These are phyloP conservation scores for Pseudophaeomoniella oleicola DNA, from an alignment of 2,329 filamentous ascomycete genomes.

Conservation along the genomic window DNA sequence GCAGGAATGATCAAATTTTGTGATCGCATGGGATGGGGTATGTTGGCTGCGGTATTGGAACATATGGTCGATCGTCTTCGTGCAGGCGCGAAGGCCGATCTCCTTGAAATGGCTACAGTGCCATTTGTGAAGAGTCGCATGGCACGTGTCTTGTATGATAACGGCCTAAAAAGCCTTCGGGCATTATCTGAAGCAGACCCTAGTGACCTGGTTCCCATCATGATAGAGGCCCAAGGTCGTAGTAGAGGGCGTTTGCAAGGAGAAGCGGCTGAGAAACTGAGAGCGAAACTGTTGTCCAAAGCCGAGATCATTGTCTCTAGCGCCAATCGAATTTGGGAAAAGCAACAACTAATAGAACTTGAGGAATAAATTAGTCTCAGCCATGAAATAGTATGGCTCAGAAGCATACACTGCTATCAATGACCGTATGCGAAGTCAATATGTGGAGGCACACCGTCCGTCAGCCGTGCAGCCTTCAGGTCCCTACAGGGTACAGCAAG, in stretches of 20 bases:
- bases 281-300: slow-evolving; percentile 50
- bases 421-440: no score
- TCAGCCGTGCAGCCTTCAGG: no score
- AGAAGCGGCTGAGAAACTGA: slow-evolving; percentile 44
- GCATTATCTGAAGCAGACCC: slow-evolving; percentile 55
- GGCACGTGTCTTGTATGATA: slow-evolving; percentile 61
- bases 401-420: no score
- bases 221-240: slow-evolving; percentile 42
- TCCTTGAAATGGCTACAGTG: slow-evolving; percentile 56
- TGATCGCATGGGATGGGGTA: slow-evolving; percentile 61
- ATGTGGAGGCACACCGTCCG: no score
- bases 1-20: slow-evolving; percentile 70
- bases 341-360: slow-evolving; percentile 19
- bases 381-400: no score
- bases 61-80: slow-evolving; percentile 62
- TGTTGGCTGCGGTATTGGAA: slow-evolving; percentile 56
- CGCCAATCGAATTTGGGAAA: slow-evolving; percentile 52
- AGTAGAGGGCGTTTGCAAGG: slow-evolving; percentile 35
- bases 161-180: slow-evolving; percentile 55
- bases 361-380: no score
- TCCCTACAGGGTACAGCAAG: no score
- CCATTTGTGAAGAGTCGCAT: slow-evolving; percentile 66
- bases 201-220: slow-evolving; percentile 52
- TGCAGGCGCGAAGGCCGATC: slow-evolving; percentile 56
- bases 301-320: slow-evolving; percentile 54